These are phyloP conservation scores for Xylaria bambusicola DNA, from an alignment of 495 filamentous ascomycete species.

Conservation along the genomic window DNA sequence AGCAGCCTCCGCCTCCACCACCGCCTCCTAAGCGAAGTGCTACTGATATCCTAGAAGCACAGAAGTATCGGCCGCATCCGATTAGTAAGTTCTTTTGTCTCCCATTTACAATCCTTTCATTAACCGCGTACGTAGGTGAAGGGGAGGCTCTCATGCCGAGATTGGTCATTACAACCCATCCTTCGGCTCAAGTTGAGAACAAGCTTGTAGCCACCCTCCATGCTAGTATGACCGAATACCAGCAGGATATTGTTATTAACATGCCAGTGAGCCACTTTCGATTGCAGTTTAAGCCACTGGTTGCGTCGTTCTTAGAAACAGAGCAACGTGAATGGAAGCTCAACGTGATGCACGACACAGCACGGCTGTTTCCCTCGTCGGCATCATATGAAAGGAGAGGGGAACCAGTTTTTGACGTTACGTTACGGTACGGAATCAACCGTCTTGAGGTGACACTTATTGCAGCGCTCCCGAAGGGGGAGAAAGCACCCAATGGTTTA, in stretches of 20 bases:
- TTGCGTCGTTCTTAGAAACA: slow-evolving; percentile 54
- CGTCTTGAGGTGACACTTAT: slow-evolving; percentile 66
- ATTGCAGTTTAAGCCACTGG: slow-evolving; percentile 63
- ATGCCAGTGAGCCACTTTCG: slow-evolving; percentile 63
- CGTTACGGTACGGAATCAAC: slow-evolving; percentile 63
- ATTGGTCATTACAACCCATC: slow-evolving; percentile 66
- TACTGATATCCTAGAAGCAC: slow-evolving; percentile 29
- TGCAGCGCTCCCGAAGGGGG: slow-evolving; percentile 60
- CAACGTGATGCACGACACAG: slow-evolving; percentile 58
- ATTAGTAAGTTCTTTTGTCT: slow-evolving; percentile 21
- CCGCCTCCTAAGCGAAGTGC: slow-evolving; percentile 25
- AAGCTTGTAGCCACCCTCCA: slow-evolving; percentile 59
- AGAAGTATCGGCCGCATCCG: slow-evolving; percentile 26
- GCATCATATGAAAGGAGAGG: slow-evolving; percentile 29
- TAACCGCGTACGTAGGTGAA: slow-evolving; percentile 33
- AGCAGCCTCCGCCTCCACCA: slow-evolving; percentile 16
- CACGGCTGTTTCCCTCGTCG: slow-evolving; percentile 39
- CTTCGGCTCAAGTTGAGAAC: slow-evolving; percentile 55
- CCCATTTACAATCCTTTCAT: slow-evolving; percentile 31
- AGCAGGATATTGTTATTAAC: slow-evolving; percentile 68
- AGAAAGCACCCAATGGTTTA: slow-evolving; percentile 54
- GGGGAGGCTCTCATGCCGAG: slow-evolving; percentile 65
- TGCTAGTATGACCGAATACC: slow-evolving; percentile 59
- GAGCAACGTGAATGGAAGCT: slow-evolving; percentile 63
- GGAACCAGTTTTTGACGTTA: slow-evolving; percentile 61